A percentile compares a stretch with the other conserved stretches of the same genome.
Conservation (phyloP, 768 basidiomycete genomes). For the Leucosporidium yakuticum region DNA sequence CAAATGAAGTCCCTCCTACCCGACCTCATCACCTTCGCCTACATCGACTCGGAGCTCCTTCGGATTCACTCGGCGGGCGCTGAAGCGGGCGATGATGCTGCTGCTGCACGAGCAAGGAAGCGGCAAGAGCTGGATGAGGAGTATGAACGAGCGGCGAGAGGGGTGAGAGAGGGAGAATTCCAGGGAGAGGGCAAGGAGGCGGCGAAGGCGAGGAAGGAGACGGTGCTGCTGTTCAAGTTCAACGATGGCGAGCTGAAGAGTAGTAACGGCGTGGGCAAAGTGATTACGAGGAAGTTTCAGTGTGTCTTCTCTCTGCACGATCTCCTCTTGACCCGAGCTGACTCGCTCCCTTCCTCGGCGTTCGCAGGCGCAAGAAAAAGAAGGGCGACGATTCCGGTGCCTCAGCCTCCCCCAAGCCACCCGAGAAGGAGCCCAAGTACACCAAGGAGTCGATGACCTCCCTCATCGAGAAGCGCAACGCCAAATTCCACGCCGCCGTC, state of each 20-base stretch:
- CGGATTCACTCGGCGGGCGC: constrained; percentile 50
- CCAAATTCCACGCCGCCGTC: constrained; percentile 59
- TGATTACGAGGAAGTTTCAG: constrained; percentile 29
- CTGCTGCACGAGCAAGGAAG: constrained; percentile 33
- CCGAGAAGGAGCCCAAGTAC: constrained; percentile 35
- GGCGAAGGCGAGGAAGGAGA: constrained; percentile 46
- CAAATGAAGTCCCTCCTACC: constrained; percentile 89
- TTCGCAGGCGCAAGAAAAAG: constrained; percentile 10
- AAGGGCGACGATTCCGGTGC: constrained; percentile 3
- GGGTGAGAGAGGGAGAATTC: constrained; percentile 29
- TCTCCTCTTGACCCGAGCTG: not conserved
- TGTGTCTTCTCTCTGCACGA: not conserved
- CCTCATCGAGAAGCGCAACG: constrained; percentile 65
- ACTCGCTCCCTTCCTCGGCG: too few relatives aligned
- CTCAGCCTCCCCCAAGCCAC: not conserved
- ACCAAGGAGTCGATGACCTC: constrained; percentile 51
- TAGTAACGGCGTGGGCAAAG: constrained; percentile 35
- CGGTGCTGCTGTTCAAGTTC: constrained; percentile 54
- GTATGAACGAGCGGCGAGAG: constrained; percentile 41
- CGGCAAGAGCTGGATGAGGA: constrained; percentile 47
- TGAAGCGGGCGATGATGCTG: constrained; percentile 29
- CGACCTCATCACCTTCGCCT: constrained; percentile 72
- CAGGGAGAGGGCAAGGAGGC: constrained; percentile 17
- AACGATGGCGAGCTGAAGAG: constrained; percentile 46
- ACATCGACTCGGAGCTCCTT: constrained; percentile 61